Evolutionary conservation across 768 basidiomycete species (phyloP), one percentile per base, ranked within the genome.

Genomic region (Psilocybe subaeruginosa): DNA sequence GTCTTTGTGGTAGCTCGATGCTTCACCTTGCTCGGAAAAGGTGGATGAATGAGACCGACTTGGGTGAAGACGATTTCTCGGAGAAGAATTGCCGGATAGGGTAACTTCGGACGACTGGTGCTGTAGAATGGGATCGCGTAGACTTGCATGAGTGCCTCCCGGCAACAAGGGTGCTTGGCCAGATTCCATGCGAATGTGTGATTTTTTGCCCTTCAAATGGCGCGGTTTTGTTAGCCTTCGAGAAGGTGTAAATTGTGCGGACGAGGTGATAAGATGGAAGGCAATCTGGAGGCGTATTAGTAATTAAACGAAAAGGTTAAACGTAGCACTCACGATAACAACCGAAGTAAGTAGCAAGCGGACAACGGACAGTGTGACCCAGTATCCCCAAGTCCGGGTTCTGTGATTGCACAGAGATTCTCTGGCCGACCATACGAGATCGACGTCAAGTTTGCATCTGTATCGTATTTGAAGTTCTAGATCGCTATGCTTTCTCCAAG

Each of bases 361-460:
- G 50, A 84, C 53, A 17, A 82, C 64, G 0, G 87, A 78, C 7
- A 87, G 77, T 41, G 76, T 74, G 17, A 88, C 68, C 90, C 89
- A 92, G 8, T 73, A 69, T 0, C 78, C 78, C 80, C 84, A 87
- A 1, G 77, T 64, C 14, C 78, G 74, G 4, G 75, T 72, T 47
- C 66, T 56, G 23, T 59, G 73, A 59, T 60, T 68, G 51, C 70
- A 78, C 58, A 63, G 61, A 54, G 63, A 64, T 47, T 64, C 63
- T 12, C 74, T 70, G 11, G 78, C 76, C 4, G 84, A 81, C 91
- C 91, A 92, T 3, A 87, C 76, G 41, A 89, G 78, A 67, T 92
- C 91, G 45, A 91, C 75, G 63, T 90, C 86, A 74, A 89, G 78
- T 39, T 73, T 70, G 62, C 91, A 92, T 17, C 85, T 79, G 60